Evolutionary conservation across 768 basidiomycete species (phyloP), one percentile per base, ranked within the genome.

Genomic region (Dacryopinax spathularia): DNA sequence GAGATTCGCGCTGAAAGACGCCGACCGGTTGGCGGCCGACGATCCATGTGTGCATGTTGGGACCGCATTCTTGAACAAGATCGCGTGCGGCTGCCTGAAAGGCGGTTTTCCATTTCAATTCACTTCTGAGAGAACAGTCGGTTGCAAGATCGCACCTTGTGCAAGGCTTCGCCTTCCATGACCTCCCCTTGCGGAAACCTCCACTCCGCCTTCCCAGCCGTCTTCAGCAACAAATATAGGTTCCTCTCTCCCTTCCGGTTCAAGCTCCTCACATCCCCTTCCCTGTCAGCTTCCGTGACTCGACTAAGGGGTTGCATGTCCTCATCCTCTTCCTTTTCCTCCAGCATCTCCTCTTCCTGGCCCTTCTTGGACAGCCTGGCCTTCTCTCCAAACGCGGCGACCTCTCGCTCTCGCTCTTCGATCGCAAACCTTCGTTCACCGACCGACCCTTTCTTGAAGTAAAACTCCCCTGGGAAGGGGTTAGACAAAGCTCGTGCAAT

Each of bases 1-100:
- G 68, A 36, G 72, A 65, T 33, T 77, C 71, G 66, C 82, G 81
- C 70, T 85, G 82, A 73, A 84, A 82, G 62, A 89, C 80, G 2
- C 91, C 92, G 67, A 95, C 83, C 2, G 95, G 95, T 63, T 87
- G 88, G 62, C 86, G 83, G 61, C 90, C 84, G n/a, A 95, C 91
- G 66, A 94, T 78, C 94, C 95, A 98, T 13, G 85, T 85, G 70
- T 98, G 93, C 87, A 98, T 91, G 61, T 84, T 76, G 41, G 80
- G 76, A 10, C 93, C 93, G 66, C 88, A 89, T 70, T 87, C 82
- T 1, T 82, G 80, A 59, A 77, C 75, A 22, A 97, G 78, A 65
- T 86, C 82, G 60, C 86, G 79, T 61, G 84, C 79, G 2, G 91
- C 91, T 36, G 91, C 86, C 87, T 92, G 64, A 0, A 68, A 39